Percentiles rank a stretch among this genome's conserved stretches.
These are phyloP conservation scores for Fomitopsis serialis DNA, from an alignment of 768 basidiomycete species.

Conservation along the genomic window DNA sequence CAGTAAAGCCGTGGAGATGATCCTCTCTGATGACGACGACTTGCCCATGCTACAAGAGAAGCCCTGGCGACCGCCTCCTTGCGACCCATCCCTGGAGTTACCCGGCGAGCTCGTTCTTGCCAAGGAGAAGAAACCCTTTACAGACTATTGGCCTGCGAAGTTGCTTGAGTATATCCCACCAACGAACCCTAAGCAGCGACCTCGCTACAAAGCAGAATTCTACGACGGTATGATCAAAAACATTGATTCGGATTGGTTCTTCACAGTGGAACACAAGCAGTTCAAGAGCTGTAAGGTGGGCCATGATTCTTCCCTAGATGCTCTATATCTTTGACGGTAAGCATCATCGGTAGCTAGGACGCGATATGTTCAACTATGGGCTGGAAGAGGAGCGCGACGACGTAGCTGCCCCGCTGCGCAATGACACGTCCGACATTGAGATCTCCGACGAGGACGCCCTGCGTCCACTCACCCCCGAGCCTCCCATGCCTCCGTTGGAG, in stretches of 20 bases:
- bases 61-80: constrained; percentile 36
- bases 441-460: constrained; percentile 21
- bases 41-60: not conserved
- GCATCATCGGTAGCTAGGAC: constrained; percentile 42
- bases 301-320: not conserved
- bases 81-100: constrained; percentile 47
- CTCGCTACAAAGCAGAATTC: constrained; percentile 54
- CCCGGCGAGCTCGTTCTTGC: constrained; percentile 69
- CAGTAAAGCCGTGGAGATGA: not conserved
- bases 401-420: not conserved
- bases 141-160: constrained; percentile 63
- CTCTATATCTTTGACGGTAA: not conserved
- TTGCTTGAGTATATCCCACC: constrained; percentile 49
- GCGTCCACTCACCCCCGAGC: constrained; percentile 34
- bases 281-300: constrained; percentile 59
- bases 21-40: not conserved
- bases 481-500: constrained; percentile 36
- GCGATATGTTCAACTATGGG: constrained; percentile 45
- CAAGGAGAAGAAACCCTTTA: constrained; percentile 28
- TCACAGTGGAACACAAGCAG: constrained; percentile 48
- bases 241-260: constrained; percentile 51
- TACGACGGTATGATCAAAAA: constrained; percentile 43
- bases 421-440: not conserved
- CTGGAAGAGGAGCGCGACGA: constrained; percentile 24
- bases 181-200: constrained; percentile 27